These are phyloP conservation scores for Tuber melanosporum DNA, from an alignment of 495 filamentous ascomycete species.

Conservation along the genomic window DNA sequence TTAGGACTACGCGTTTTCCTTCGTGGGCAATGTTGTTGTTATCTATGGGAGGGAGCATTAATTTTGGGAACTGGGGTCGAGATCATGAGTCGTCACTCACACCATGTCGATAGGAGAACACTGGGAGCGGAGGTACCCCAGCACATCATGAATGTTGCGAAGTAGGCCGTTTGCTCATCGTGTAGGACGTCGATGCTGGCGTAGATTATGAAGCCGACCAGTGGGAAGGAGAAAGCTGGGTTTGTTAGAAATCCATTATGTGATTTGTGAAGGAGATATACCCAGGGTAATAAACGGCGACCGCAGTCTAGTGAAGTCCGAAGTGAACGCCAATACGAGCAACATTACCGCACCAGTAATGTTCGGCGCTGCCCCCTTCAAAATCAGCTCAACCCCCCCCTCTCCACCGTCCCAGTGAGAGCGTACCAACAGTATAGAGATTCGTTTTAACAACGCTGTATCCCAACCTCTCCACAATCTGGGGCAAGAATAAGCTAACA, in stretches of 20 bases:
- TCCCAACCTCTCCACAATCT: slow-evolving; percentile 61
- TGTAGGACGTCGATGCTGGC: slow-evolving; percentile 59
- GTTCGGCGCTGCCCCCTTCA: slow-evolving; percentile 3
- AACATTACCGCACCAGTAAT: slow-evolving; percentile 59
- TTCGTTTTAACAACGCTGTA: slow-evolving; percentile 65
- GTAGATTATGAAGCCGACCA: slow-evolving; percentile 70
- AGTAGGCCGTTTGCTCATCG: slow-evolving; percentile 62
- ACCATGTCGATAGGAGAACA: slow-evolving; percentile 49
- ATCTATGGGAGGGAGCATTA: slow-evolving; percentile 50
- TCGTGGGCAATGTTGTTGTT: slow-evolving; percentile 79
- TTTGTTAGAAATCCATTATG: not conserved
- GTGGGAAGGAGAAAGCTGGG: slow-evolving; percentile 59
- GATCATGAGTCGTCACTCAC: slow-evolving; percentile 14
- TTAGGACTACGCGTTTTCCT: slow-evolving; percentile 61
- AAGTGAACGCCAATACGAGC: slow-evolving; percentile 61
- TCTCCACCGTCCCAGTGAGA: slow-evolving; percentile 39
- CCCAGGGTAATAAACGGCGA: slow-evolving; percentile 66
- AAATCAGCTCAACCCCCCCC: slow-evolving; percentile 9
- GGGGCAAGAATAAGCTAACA: slow-evolving; percentile 65
- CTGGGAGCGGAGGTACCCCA: slow-evolving; percentile 60
- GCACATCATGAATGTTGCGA: slow-evolving; percentile 76
- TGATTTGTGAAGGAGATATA: not conserved
- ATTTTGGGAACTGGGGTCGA: slow-evolving; percentile 2
- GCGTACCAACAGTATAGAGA: slow-evolving; percentile 68
- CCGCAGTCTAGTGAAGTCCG: slow-evolving; percentile 58